Evolutionary conservation across 352 stramenopile species (phyloP).

Genomic region (Phytopythium litorale): DNA sequence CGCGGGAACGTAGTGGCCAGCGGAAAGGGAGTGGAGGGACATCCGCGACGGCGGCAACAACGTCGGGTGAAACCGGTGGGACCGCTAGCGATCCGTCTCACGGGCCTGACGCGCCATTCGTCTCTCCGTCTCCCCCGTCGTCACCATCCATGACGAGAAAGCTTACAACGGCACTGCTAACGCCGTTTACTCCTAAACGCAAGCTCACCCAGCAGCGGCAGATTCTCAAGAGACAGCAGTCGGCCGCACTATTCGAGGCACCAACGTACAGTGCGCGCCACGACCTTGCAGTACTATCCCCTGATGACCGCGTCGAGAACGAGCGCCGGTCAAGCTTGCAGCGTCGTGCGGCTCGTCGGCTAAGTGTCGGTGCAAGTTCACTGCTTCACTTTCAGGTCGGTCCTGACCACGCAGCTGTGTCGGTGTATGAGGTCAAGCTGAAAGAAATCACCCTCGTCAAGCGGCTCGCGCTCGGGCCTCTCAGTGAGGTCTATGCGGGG

Average conservation of each 20-base stretch:
- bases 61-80: neutral
- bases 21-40: neutral
- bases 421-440: conserved; percentile 79
- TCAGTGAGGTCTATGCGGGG: conserved; percentile 74
- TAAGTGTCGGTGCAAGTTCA: conserved; percentile 59
- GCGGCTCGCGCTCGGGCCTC: conserved; percentile 56
- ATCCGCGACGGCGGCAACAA: neutral
- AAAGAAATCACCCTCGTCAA: conserved; percentile 73
- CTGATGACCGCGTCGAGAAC: conserved; percentile 51
- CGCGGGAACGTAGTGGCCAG: neutral
- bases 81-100: neutral
- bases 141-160: neutral
- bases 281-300: conserved; percentile 47
- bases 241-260: conserved; percentile 45
- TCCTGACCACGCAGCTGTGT: conserved; percentile 61
- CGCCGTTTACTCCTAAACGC: neutral
- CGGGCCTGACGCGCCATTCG: neutral
- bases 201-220: conserved; percentile 5
- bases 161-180: conserved; percentile 2
- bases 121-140: neutral
- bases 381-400: conserved; percentile 65
- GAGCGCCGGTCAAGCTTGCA: conserved; percentile 56
- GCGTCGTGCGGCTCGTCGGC: conserved; percentile 45
- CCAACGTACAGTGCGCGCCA: conserved; percentile 55
- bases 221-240: conserved; percentile 13